Evolutionary conservation across 2,329 filamentous ascomycete species (phyloP), one percentile per base, ranked within the genome.

Genomic region (Hypoxylon sp.): DNA sequence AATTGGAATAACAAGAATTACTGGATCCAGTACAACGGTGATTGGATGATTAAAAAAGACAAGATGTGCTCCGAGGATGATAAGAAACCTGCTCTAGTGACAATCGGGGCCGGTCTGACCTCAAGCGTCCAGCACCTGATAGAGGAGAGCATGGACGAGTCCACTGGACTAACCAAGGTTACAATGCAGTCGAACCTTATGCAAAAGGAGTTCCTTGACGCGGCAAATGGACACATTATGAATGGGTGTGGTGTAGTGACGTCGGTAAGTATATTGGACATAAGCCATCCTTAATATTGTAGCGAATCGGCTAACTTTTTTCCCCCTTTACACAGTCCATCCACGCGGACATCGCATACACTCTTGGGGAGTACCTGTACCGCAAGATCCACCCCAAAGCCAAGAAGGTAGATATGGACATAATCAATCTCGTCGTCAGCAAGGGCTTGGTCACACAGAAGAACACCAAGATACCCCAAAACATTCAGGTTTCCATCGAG

Each of bases 1-100:
- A 78, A 78, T 0, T 92, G 88, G 72, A 85, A 91, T 62, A 75
- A 83, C 62, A 89, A 90, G 75, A 87, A 82, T 58, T 90, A 91
- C 67, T 85, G 82, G 81, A 75, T 83, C 30, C 75, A 78, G 62
- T 84, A 83, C 64, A 70, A 78, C 55, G 86, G 89, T 55, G 85
- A 91, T 69, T 91, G 87, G 84, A 82, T 79, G 15, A 74, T 91
- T 26, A 84, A 79, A 54, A 91, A 91, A 75, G 62, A 50, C 1
- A 47, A 41, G 4, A 16, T 20, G 1, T 26, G 17, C 12, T 17
- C 9, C 9, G 29, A 16, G 2, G 29, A 17, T 7, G 16, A 41
- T 4, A 41, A 21, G 30, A n/a, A n/a, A n/a, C n/a, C n/a, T n/a
- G n/a, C n/a, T n/a, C n/a, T n/a, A n/a, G n/a, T n/a, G n/a, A n/a